Conservation (phyloP, 2,329 filamentous ascomycete species). For the Exophiala xenobiotica region DNA sequence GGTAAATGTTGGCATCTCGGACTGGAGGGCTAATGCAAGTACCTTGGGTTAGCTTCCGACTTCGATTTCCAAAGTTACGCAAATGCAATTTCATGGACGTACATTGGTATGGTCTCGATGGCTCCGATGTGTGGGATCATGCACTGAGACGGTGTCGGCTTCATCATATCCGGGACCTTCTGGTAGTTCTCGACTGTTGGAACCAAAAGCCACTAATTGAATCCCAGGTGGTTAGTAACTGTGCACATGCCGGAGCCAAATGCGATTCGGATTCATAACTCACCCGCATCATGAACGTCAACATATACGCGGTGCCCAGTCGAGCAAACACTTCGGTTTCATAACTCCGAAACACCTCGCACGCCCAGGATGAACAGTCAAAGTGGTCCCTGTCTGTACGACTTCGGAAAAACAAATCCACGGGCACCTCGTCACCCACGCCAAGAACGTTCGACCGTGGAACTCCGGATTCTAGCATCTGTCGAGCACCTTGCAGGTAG, state of each 20-base stretch:
- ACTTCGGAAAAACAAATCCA: slow-evolving; percentile 24
- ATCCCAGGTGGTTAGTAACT: not conserved
- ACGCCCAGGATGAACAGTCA: slow-evolving; percentile 26
- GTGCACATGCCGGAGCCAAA: not conserved
- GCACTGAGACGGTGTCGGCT: slow-evolving; percentile 24
- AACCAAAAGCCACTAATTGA: slow-evolving; percentile 20
- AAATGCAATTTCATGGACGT: too few species aligned
- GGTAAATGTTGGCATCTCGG: slow-evolving; percentile 22
- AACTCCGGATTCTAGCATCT: slow-evolving; percentile 20
- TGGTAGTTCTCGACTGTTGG: slow-evolving; percentile 18
- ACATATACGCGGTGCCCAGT: slow-evolving; percentile 15
- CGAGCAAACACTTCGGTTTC: slow-evolving; percentile 23
- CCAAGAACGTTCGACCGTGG: slow-evolving; percentile 13
- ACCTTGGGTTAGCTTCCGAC: too few species aligned
- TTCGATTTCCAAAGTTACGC: too few species aligned
- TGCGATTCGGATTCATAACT: too few species aligned
- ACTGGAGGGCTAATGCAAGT: slow-evolving; percentile 12
- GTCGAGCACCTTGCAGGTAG: slow-evolving; percentile 20
- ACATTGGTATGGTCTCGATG: slow-evolving; percentile 27
- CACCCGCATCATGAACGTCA: slow-evolving; percentile 26
- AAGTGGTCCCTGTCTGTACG: slow-evolving; percentile 15
- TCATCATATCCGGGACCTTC: slow-evolving; percentile 26
- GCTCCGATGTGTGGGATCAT: slow-evolving; percentile 26
- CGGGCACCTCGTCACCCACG: slow-evolving; percentile 5
- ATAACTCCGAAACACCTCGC: slow-evolving; percentile 23